Base-by-base conservation (phyloP, 352 stramenopile species). In the Peronospora tabacina region DNA sequence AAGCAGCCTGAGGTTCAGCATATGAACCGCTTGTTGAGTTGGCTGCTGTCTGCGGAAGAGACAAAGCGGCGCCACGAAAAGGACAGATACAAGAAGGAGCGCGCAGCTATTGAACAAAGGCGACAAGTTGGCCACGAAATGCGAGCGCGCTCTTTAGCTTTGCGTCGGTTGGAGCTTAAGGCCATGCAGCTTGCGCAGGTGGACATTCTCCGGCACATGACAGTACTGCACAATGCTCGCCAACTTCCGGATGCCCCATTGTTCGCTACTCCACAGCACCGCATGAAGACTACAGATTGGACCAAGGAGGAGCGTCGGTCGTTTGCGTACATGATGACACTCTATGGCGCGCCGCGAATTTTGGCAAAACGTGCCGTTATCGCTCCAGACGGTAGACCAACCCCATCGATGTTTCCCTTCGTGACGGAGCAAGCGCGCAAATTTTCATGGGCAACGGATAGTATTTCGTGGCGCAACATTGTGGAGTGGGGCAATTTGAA, bases 1-100 rank as follows among this genome's bases (percentile, higher is more conserved):
- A 90, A 89, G 58, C 81, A 91, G 51, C 83, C 83, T 0, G 83
- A 94, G 47, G 83, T 94, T 49, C 83, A 94, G 55, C 75, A 87
- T 45, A 94, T 94, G 83, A 94, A 94, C 52, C 79, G 83, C 1
- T 55, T 94, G 44, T 59, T 94, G 28, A 73, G 86, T 32, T 94
- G 83, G 83, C 57, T 94, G 17, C 57, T 94, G 20, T 94, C 83
- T 24, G 81, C 76, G 0, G 83, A 94, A 36, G 83, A 94, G 28
- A 78, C 87, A 33, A 88, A 91, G 58, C 73, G 74, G 5, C 77
- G 90, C 16, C 85, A 90, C 35, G 82, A 90, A 58, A 66, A 77
- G 9, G 83, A 92, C 10, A 34, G 52, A n/a, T 75, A 70, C 60
- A 90, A 90, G 59, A 89, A 85, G 37, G 77, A 91, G 43, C 82